These are phyloP conservation scores for Heteromeles arbutifolia DNA, from an alignment of 306 rosid species.

Conservation along the genomic window DNA sequence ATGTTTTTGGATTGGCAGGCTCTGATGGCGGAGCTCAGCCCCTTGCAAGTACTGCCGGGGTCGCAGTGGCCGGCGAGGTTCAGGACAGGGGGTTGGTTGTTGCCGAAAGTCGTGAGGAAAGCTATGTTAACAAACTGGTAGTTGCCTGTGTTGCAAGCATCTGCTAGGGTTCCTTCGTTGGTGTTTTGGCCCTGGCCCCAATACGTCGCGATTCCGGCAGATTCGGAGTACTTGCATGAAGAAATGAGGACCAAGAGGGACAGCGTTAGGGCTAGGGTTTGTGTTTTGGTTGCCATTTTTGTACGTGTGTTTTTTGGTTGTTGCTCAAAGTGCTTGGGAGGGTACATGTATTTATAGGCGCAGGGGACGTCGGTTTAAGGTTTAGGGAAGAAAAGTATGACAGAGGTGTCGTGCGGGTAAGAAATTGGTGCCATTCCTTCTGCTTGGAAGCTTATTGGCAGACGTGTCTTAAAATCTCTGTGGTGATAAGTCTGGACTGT, in stretches of 20 bases:
- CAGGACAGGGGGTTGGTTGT: slow-evolving; percentile 24
- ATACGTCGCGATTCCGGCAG: slow-evolving; percentile 44
- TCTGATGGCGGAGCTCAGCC: slow-evolving; percentile 25
- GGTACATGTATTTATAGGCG: slow-evolving; percentile 13
- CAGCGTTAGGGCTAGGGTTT: slow-evolving; percentile 12
- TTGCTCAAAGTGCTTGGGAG: neutral
- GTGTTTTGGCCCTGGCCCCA: slow-evolving; percentile 73
- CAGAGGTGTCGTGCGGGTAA: slow-evolving; percentile 3
- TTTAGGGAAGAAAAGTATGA: slow-evolving; percentile 1
- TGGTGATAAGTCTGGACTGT: neutral
- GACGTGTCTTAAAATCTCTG: neutral
- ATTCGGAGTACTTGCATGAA: slow-evolving; percentile 12
- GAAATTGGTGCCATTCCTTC: neutral
- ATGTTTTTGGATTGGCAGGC: slow-evolving; percentile 37
- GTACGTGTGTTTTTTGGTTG: neutral
- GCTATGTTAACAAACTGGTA: slow-evolving; percentile 62
- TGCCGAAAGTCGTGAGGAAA: slow-evolving; percentile 44
- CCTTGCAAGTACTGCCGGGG: slow-evolving; percentile 22
- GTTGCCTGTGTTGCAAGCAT: slow-evolving; percentile 49
- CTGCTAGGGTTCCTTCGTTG: slow-evolving; percentile 39
- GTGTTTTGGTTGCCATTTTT: slow-evolving; percentile 36
- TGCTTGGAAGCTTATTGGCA: neutral
- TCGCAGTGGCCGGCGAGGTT: slow-evolving; percentile 48
- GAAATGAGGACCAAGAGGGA: slow-evolving; percentile 26
- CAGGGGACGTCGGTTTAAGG: neutral